Base-by-base conservation (phyloP, 2,329 filamentous ascomycete species). In the Talaromyces sp. region DNA sequence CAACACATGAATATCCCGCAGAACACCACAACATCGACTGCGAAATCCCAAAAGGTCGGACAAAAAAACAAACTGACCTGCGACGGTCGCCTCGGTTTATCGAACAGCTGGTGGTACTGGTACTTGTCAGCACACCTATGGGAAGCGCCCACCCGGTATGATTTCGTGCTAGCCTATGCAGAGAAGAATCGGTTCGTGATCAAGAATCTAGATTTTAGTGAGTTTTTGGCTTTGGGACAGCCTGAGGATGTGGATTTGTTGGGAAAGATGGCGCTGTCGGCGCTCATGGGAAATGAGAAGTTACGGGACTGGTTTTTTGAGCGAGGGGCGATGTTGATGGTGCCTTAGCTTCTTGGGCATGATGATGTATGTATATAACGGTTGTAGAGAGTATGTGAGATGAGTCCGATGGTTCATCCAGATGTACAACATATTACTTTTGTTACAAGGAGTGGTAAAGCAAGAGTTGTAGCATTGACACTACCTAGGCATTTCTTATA, bases 91-190 rank as follows among this genome's bases (percentile, higher is more conserved):
- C 67, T 75, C 13, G 73, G 72, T 0, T 62, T 74, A 1, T 63
- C 69, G 1, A 72, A 73, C 66, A 69, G 57, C 70, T 10, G 71
- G 71, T 74, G 56, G 56, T 43, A 59, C 4, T 74, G 71, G 71
- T 75, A 74, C 39, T n/a, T 71, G 11, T 75, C 73, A 1, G 69
- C 72, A 5, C 67, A 71, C 59, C 60, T 75, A 27, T 75, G 73
- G 73, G 70, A 67, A 47, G 69, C 73, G 10, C 65, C 66, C 8
- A 71, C 67, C 54, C 70, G 70, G 4, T 71, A 70, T 25, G 73
- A 74, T n/a, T 75, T 75, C 56, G 72, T 71, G 1, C 67, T 70
- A 9, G 72, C 73, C 1, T 75, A 72, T 70, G 65, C 67, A 1
- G 71, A 72, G 41, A 68, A 69, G 13, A 67, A 70, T 35, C 72